Percentiles rank a stretch among this genome's conserved stretches.
These are phyloP conservation scores for Globomyces pollinis-pini DNA, from an alignment of 192 early-diverging fungal species.

Conservation along the genomic window DNA sequence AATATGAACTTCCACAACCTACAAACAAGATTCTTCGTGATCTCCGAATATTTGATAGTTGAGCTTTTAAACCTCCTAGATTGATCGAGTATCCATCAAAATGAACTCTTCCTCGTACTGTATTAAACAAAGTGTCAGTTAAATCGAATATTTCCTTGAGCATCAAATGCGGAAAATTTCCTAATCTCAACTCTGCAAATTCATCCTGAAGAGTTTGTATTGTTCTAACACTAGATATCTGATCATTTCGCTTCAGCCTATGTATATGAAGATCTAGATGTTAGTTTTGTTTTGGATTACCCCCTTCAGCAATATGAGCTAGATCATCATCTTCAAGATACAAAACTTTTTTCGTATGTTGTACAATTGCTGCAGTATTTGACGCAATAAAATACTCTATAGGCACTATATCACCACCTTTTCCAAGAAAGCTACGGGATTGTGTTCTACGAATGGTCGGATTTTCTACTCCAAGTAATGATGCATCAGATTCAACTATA, in stretches of 20 bases:
- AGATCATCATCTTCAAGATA: constrained; percentile 62
- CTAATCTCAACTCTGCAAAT: constrained; percentile 52
- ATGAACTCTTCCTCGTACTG: constrained; percentile 58
- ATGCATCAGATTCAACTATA: neutral
- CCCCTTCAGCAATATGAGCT: constrained; percentile 55
- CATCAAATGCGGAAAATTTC: constrained; percentile 55
- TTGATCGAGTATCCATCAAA: constrained; percentile 45
- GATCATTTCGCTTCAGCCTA: constrained; percentile 48
- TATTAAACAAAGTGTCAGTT: constrained; percentile 57
- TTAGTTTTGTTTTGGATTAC: too few relatives aligned
- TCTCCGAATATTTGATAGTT: constrained; percentile 51
- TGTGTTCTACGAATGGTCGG: constrained; percentile 40
- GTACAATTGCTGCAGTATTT: constrained; percentile 55
- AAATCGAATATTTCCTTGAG: constrained; percentile 60
- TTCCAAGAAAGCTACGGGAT: constrained; percentile 52
- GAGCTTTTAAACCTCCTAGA: constrained; percentile 45
- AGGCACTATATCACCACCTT: constrained; percentile 42
- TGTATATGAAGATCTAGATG: constrained; percentile 63
- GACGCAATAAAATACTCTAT: constrained; percentile 58
- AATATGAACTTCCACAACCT: constrained; percentile 53
- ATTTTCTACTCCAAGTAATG: constrained; percentile 13
- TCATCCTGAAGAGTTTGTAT: constrained; percentile 54
- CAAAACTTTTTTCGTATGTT: constrained; percentile 61
- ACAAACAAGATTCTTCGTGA: constrained; percentile 52
- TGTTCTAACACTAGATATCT: constrained; percentile 43